Base-by-base conservation (phyloP, 2,329 filamentous ascomycete species). In the Thermochaetoides dissita region DNA sequence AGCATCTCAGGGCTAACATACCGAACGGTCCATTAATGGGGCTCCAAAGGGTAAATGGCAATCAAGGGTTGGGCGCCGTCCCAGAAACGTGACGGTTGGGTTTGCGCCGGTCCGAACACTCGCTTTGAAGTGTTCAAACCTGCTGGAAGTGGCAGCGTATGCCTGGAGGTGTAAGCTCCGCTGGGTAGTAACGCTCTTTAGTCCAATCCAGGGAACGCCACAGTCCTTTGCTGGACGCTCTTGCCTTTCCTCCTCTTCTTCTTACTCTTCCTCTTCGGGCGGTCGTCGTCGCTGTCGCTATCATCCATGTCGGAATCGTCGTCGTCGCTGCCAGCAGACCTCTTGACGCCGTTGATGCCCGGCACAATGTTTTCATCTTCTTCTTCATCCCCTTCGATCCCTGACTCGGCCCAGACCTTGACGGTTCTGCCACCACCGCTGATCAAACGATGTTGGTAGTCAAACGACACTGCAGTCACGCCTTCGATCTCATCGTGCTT, bases 401-500 rank as follows among this genome's bases (percentile, higher is more conserved):
- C 67, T n/a, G 72, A 66, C 46, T 80, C 74, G 57, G 91, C 77
- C 91, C 91, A 98, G 2, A 96, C 79, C 61, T 95, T 95, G 49
- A 98, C 74, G 0, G 79, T 78, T 52, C 73, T 74, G 0, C 91
- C 91, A 41, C 91, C 91, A 8, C 86, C 88, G 54, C 80, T 93
- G 51, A 98, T 86, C 69, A 98, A 76, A 37, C 91, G 73, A 37
- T 87, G 84, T 40, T 80, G 76, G 39, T 82, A 80, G 62, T 96
- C 91, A 49, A 96, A 94, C 1, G 72, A 82, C 1, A 98, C 62
- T 0, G 75, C 83, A 2, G 87, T 74, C 3, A 95, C 87, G 2
- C 82, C 83, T 57, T 96, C 89, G 11, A 91, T 64, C 46, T 94
- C 87, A 55, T 95, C 85, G 58, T 95, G 89, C 52, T 75, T 81